Evolutionary conservation across 140 eudicot species (phyloP), one percentile per base, ranked within the genome.

Genomic region (Anethum foeniculum): DNA sequence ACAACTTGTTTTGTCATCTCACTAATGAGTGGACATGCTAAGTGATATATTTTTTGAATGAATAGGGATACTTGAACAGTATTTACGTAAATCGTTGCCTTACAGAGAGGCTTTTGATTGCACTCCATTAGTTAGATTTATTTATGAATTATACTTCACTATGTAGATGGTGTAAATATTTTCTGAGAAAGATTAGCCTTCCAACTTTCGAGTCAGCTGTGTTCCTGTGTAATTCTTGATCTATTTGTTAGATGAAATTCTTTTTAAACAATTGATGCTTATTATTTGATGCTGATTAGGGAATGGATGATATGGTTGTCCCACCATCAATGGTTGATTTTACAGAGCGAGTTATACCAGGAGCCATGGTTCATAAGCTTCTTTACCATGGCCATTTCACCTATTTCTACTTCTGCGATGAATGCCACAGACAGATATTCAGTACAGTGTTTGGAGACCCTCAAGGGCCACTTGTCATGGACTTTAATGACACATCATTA

Each of bases 371-470:
- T 65, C 98, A 94, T 80, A 94, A 85, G 87, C 97, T 94, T 47
- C 91, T 88, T 30, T 85, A 90, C 77, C 97, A 94, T 80, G 97
- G 98, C 30, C 97, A 94, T 79, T 92, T 90, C 82, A 92, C 97
- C 41, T 90, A 92, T 82, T 87, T 90, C 79, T 90, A 88, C 80
- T 91, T 93, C 80, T 93, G 98, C 41, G 90, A 91, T 64, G 97
- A 93, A 82, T 93, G 98, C 74, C 98, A 93, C 75, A 85, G 92
- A 78, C 97, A 93, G 81, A 93, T 93, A 65, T 77, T 93, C 74
- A 83, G 82, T 78, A 90, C 92, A 12, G 89, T 90, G 10, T 91
- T 84, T 51, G 98, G 98, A 82, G 84, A 82, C 76, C 97, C 96
- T 49, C 92, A 88, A 90, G 97, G 97, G 12, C 93, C 97, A 11